A percentile compares a stretch with the other conserved stretches of the same genome.
These are phyloP conservation scores for Lentithecium fluviatile DNA, from an alignment of 495 filamentous ascomycete species.

Conservation along the genomic window DNA sequence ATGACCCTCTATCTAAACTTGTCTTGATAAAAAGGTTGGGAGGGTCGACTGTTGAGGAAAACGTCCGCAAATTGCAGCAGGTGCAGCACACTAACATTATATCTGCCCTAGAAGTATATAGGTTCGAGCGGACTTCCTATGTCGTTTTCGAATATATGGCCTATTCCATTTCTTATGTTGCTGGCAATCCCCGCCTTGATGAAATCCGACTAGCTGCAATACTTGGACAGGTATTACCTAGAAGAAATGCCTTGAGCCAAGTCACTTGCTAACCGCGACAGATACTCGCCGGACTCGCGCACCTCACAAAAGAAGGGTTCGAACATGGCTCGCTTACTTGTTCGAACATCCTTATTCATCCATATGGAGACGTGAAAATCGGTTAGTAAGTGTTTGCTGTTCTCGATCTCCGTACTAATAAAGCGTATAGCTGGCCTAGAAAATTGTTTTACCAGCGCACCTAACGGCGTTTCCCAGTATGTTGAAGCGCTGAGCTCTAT, in stretches of 20 bases:
- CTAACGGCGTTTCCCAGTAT: too few relatives aligned
- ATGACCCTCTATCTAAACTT: too few relatives aligned
- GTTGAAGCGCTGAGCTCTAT: too few relatives aligned
- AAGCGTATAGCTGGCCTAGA: constrained; percentile 13
- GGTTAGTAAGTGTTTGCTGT: constrained; percentile 10
- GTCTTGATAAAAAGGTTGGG: too few relatives aligned
- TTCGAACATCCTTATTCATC: constrained; percentile 13
- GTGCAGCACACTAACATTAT: too few relatives aligned
- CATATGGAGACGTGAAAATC: constrained; percentile 6
- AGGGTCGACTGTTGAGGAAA: too few relatives aligned
- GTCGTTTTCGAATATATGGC: constrained; percentile 1
- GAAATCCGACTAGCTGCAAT: constrained; percentile 13
- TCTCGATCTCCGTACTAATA: constrained; percentile 11
- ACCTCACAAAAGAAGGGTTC: constrained; percentile 13
- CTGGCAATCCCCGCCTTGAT: constrained; percentile 8
- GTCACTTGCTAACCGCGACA: constrained; percentile 8
- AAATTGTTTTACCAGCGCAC: constrained; percentile 1
- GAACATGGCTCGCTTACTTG: constrained; percentile 12
- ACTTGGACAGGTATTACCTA: constrained; percentile 16
- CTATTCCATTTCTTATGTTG: constrained; percentile 1
- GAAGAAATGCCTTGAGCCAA: constrained; percentile 6
- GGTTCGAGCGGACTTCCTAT: neutral
- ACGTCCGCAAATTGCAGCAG: too few relatives aligned
- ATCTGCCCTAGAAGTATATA: too few relatives aligned
- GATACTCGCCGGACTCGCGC: neutral